A percentile compares a stretch with the other conserved stretches of the same genome.
phyloP scores from a whole-genome alignment of 2,329 filamentous ascomycete genomes.

The Fusarium fracticaudum region DNA sequence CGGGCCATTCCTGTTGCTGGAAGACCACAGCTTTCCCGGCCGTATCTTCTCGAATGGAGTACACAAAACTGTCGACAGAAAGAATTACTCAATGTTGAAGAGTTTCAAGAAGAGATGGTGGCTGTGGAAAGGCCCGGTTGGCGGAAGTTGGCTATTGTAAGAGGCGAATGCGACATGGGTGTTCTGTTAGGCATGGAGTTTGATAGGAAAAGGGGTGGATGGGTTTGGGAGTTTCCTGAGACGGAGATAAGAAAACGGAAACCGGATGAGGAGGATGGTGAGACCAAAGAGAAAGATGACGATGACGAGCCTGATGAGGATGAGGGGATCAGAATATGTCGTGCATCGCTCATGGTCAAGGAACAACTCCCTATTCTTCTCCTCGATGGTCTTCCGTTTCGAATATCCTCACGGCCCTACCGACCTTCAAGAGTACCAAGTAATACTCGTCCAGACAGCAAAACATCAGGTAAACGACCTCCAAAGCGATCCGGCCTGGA shows the following conservation, averaged over 20 bases:
- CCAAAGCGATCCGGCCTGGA: constrained; percentile 32
- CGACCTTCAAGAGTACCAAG: constrained; percentile 11
- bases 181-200: constrained; percentile 28
- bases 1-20: constrained; percentile 20
- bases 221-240: constrained; percentile 42
- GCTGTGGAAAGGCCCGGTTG: constrained; percentile 30
- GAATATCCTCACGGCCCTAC: background rate
- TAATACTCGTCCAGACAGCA: background rate
- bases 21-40: constrained; percentile 11
- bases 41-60: constrained; percentile 42
- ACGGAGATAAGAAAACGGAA: constrained; percentile 3
- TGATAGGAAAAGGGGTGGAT: constrained; percentile 21
- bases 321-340: constrained; percentile 37
- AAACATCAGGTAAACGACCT: background rate
- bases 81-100: constrained; percentile 19
- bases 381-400: constrained; percentile 34
- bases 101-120: constrained; percentile 32
- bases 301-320: constrained; percentile 1
- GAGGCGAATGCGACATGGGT: constrained; percentile 36
- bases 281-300: background rate
- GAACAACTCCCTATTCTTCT: constrained; percentile 37
- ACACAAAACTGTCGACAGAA: constrained; percentile 34
- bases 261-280: background rate
- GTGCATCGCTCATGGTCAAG: constrained; percentile 30
- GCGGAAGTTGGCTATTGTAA: constrained; percentile 36